Conservation (phyloP, 805 yeast species). For the Candida sonorensis region DNA sequence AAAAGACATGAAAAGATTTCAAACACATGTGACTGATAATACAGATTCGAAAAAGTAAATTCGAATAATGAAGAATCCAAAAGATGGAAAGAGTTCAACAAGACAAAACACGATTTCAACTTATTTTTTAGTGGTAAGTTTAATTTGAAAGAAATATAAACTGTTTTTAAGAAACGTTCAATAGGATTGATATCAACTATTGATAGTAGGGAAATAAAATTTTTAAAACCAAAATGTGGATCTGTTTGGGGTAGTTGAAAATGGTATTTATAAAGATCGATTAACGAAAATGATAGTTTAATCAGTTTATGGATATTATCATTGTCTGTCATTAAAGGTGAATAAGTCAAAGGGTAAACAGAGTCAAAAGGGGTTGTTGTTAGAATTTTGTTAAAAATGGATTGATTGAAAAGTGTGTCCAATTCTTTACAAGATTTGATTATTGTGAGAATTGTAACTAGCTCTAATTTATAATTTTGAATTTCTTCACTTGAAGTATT, state of each 20-base stretch:
- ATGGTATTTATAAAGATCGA: constrained; percentile 20
- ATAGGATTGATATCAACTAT: no score
- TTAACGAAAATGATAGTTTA: constrained; percentile 9
- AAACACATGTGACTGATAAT: constrained; percentile 2
- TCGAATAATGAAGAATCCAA: constrained; percentile 13
- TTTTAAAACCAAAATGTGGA: constrained; percentile 20
- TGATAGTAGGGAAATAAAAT: constrained; percentile 20
- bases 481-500: no score
- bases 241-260: constrained; percentile 20
- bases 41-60: constrained; percentile 5
- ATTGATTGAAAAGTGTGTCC: no score
- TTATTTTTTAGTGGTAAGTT: constrained; percentile 13
- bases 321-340: constrained; percentile 8
- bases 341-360: no score
- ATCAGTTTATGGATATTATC: constrained; percentile 8
- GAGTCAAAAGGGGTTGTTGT: no score
- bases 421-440: no score
- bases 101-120: constrained; percentile 14
- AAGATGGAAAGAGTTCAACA: constrained; percentile 18
- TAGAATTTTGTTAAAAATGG: no score
- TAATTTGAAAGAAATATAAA: no score
- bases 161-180: no score
- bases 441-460: no score
- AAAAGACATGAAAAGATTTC: constrained; percentile 8
- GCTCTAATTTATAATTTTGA: no score